Evolutionary conservation across 2,329 filamentous ascomycete species (phyloP).

Genomic region (Diatrype stigma): DNA sequence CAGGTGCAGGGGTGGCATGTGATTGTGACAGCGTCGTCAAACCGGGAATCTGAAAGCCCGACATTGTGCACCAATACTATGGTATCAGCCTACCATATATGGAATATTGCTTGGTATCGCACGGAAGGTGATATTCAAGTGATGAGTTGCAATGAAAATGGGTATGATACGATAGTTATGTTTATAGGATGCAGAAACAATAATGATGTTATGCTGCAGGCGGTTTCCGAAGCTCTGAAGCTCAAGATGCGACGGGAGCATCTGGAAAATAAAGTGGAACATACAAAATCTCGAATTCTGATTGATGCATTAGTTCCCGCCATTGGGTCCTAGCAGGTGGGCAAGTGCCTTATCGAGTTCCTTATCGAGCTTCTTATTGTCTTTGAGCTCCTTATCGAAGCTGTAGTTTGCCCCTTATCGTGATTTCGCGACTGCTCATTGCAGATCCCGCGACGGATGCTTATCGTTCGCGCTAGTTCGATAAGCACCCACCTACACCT

Average conservation of each 20-base stretch:
- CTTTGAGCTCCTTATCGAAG: background rate
- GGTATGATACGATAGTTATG: no score
- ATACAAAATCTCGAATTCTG: conserved; percentile 7
- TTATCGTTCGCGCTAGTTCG: no score
- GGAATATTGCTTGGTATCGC: no score
- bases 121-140: no score
- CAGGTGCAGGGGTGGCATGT: background rate
- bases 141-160: background rate
- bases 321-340: background rate
- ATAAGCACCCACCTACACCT: no score
- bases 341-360: background rate
- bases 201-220: background rate
- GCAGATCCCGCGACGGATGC: no score
- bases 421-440: no score
- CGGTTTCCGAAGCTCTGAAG: no score
- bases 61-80: conserved; percentile 9
- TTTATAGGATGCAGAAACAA: background rate
- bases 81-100: background rate
- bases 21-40: conserved; percentile 17
- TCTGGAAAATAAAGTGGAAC: conserved; percentile 26
- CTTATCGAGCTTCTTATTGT: background rate
- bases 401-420: no score
- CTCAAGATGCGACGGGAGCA: no score
- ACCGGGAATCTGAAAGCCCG: conserved; percentile 24
- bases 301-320: background rate